Evolutionary conservation across 2,329 filamentous ascomycete genomes (phyloP), one percentile per base, ranked within the genome.

Genomic region (Monosporascus sp.): DNA sequence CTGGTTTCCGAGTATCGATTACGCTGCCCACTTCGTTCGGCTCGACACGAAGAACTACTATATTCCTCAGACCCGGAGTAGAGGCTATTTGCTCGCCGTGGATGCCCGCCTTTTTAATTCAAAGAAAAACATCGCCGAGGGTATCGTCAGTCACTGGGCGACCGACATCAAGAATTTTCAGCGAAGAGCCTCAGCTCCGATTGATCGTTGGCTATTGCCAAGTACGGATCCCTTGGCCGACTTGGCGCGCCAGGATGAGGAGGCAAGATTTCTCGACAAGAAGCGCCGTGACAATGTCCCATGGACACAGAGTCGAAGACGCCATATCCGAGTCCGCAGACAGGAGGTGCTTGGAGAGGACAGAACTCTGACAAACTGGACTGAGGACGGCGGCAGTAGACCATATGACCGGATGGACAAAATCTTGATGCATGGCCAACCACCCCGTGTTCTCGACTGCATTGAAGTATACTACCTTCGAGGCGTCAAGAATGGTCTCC

Each of bases 41-140:
- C 70, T 88, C 0, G 87, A 92, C 61, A 87, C 84, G 0, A 91
- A 91, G 64, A 70, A 87, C 3, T 91, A 79, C 60, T 89, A 90
- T 54, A 70, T 92, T 1, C 90, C 90, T 0, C 89, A 93, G 51
- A 90, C 86, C 0, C 75, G 85, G 2, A 69, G 73, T 41, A 75
- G 85, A 36, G 80, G 78, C 1, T 88, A 88, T 61, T 73, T 86
- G 57, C 62, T 87, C 31, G 81, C 78, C 16, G 64, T 86, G n/a
- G 73, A 81, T 52, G 69, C 67, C 14, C 49, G 72, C 31, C 56
- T 65, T 1, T 71, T 71, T 24, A 69, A 49, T 14, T 59, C 5
- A 14, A 55, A 0, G 56, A 62, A 54, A 0, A 56, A 61, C 1
- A 49, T 20, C 1, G 64, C 66, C 0, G 48, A 59, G 8, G 11